Conservation (phyloP, 2,329 filamentous ascomycete species). For the Didymellaceae sp. region DNA sequence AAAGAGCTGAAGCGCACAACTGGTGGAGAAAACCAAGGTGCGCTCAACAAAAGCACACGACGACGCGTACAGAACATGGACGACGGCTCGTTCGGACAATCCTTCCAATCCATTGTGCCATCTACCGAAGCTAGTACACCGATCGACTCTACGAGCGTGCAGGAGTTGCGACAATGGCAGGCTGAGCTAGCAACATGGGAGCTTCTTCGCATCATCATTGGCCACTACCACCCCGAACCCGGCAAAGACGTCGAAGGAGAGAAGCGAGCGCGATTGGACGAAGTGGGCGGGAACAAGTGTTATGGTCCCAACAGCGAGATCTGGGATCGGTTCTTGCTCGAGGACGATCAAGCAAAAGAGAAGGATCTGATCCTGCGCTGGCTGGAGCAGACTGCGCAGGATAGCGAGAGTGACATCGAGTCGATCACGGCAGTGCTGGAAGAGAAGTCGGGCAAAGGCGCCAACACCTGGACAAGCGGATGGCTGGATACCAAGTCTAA, state of each 20-base stretch:
- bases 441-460: conserved; percentile 70
- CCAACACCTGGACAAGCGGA: conserved; percentile 77
- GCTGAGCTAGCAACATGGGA: conserved; percentile 92
- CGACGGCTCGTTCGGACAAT: conserved; percentile 27
- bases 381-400: conserved; percentile 78
- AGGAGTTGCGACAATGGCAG: conserved; percentile 71
- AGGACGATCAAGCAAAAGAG: conserved; percentile 76
- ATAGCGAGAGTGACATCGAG: conserved; percentile 73
- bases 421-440: conserved; percentile 75
- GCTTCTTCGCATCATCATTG: conserved; percentile 76
- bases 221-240: conserved; percentile 64
- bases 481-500: conserved; percentile 91
- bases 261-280: conserved; percentile 41
- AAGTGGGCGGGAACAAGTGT: conserved; percentile 43
- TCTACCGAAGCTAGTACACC: conserved; percentile 24
- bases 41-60: conserved; percentile 40
- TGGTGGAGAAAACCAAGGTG: conserved; percentile 47
- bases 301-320: conserved; percentile 68
- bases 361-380: conserved; percentile 82
- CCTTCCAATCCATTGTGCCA: conserved; percentile 25
- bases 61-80: conserved; percentile 43
- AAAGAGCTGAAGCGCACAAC: conserved; percentile 54
- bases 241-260: conserved; percentile 40
- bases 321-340: conserved; percentile 76
- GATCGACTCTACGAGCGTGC: conserved; percentile 46